Base-by-base conservation (phyloP, 2,329 filamentous ascomycete genomes). In the Fusarium sp. region DNA sequence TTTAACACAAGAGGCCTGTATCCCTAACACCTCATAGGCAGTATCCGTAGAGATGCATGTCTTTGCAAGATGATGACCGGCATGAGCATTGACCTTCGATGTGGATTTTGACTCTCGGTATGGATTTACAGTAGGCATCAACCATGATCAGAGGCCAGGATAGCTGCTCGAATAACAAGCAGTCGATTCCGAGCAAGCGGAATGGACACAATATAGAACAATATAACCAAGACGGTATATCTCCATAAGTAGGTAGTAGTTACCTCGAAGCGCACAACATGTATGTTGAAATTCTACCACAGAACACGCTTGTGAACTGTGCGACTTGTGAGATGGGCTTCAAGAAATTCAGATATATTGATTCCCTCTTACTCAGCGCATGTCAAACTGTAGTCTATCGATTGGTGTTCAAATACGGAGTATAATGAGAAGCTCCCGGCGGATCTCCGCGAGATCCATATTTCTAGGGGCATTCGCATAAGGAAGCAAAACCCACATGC, bases 271-370 rank as follows among this genome's bases (percentile, higher is more conserved):
- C 21, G 21, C 21, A 21, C 21, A 21, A 21, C 21, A 21, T 21
- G 21, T 21, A 21, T 21, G 21, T 21, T 21, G 21, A 21, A 21
- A 21, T 21, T 21, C 21, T 21, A 21, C 21, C 21, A 21, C 21
- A 21, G 21, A 21, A 21, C 4, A 21, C 21, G 21, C 21, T 21
- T 21, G 21, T 21, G 4, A 13, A 28, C 12, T 0, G 28, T 28
- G 1, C 12, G 12, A 13, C 2, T 28, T 28, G 11, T 2, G 2
- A 6, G 6, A 13, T 13, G 2, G 11, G 11, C 28, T 28, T 28
- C 0, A 13, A 3, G 28, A 28, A 28, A 28, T 6, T 7, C 11
- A 28, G 3, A 28, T 28, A 28, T 11, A 13, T 28, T 2, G 11
- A 13, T 28, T 28, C 11, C 28, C 11, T 28, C 28, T 28, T 12